Evolutionary conservation across 805 yeast genomes (phyloP).

Genomic region (Ogataea paraovalis): DNA sequence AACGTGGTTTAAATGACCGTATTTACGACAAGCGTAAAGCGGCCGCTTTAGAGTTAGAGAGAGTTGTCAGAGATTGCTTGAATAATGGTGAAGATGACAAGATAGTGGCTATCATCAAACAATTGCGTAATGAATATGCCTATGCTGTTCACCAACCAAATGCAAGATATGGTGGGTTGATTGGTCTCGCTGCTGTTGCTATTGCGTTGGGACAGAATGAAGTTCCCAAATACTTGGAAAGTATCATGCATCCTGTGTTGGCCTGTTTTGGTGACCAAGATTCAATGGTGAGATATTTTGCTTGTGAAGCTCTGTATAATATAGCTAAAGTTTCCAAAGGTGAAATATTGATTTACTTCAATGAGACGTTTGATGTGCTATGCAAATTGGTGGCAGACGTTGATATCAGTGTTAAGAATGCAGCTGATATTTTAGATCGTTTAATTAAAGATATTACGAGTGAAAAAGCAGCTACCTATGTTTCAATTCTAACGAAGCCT

Average conservation of each 20-base stretch:
- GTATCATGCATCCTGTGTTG: conserved; percentile 85
- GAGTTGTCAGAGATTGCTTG: conserved; percentile 65
- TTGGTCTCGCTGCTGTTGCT: conserved; percentile 93
- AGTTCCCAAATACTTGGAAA: conserved; percentile 77
- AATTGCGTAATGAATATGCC: conserved; percentile 71
- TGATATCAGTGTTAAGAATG: conserved; percentile 88
- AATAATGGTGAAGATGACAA: conserved; percentile 56
- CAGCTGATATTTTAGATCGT: conserved; percentile 89
- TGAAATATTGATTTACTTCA: conserved; percentile 84
- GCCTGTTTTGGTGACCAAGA: conserved; percentile 97
- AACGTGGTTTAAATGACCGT: conserved; percentile 67
- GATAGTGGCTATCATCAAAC: conserved; percentile 62
- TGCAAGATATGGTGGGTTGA: conserved; percentile 92
- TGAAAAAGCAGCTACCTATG: conserved; percentile 87
- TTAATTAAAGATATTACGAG: conserved; percentile 91
- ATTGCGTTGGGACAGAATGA: conserved; percentile 86
- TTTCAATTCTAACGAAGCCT: conserved; percentile 54
- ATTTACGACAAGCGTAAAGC: conserved; percentile 74
- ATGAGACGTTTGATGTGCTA: conserved; percentile 90
- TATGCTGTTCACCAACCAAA: conserved; percentile 81
- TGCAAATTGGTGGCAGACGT: conserved; percentile 88
- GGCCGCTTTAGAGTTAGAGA: conserved; percentile 76
- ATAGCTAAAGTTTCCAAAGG: conserved; percentile 97
- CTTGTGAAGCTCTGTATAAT: conserved; percentile 93
- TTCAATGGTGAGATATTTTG: conserved; percentile 94